Evolutionary conservation across 345 rosid genomes (phyloP).

Genomic region (Reutealis trisperma): DNA sequence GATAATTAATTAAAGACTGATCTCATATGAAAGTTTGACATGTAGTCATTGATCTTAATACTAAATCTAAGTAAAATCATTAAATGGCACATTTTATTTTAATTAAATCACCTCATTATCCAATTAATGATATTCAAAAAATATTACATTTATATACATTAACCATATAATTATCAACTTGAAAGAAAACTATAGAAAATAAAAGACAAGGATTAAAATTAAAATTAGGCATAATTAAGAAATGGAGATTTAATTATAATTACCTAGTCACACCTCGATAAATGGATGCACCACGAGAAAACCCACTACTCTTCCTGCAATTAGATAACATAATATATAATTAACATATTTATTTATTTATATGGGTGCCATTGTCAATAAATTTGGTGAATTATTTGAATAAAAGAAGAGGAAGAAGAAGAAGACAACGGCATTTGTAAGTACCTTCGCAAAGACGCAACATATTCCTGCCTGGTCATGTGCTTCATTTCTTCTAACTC

Average conservation of each 20-base stretch:
- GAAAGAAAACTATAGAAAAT: too few relatives aligned
- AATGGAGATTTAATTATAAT: not conserved
- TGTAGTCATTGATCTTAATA: too few relatives aligned
- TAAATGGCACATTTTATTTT: too few relatives aligned
- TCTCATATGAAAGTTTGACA: too few relatives aligned
- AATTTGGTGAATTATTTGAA: not conserved
- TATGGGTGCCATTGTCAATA: not conserved
- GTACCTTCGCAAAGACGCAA: conserved; percentile 35
- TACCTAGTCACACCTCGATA: conserved; percentile 40
- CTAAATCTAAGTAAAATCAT: too few relatives aligned
- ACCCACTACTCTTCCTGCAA: conserved; percentile 36
- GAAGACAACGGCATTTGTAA: not conserved
- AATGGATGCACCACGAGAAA: conserved; percentile 36
- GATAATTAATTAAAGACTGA: too few relatives aligned
- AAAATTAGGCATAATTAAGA: not conserved
- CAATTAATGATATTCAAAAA: too few relatives aligned
- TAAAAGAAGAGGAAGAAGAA: not conserved
- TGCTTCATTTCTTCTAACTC: conserved; percentile 26
- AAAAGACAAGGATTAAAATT: too few relatives aligned
- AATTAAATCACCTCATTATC: not conserved
- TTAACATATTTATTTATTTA: not conserved
- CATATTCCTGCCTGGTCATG: conserved; percentile 37
- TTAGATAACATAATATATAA: not conserved
- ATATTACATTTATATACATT: too few relatives aligned
- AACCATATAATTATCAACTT: too few relatives aligned